A percentile compares a stretch with the other conserved stretches of the same genome.
phyloP scores from a whole-genome alignment of 768 basidiomycete genomes.

The Tulasnella sp. region DNA sequence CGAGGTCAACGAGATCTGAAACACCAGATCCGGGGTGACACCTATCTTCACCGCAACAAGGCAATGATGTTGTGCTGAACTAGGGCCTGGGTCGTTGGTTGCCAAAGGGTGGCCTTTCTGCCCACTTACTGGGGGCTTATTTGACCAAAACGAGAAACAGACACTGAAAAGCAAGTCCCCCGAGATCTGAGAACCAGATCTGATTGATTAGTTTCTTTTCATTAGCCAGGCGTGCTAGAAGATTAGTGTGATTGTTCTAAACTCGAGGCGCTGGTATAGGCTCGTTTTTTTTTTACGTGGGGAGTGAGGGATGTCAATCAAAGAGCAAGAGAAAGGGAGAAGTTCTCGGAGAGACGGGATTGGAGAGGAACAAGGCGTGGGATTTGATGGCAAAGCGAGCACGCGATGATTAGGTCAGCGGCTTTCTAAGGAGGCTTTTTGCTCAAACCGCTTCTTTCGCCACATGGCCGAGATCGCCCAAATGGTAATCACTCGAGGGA shows the following conservation, averaged over 20 bases:
- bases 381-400: background rate
- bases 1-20: constrained; percentile 8
- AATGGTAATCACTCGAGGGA: background rate
- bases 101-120: background rate
- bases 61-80: constrained; percentile 1
- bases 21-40: background rate
- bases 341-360: background rate
- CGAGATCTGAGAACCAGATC: too few relatives aligned
- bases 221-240: too few relatives aligned
- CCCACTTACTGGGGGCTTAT: background rate
- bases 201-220: too few relatives aligned
- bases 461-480: constrained; percentile 2
- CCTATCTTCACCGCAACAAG: background rate
- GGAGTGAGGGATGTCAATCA: too few relatives aligned
- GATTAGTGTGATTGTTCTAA: too few relatives aligned
- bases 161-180: too few relatives aligned
- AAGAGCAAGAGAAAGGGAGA: constrained; percentile 4
- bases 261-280: too few relatives aligned
- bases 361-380: background rate
- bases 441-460: background rate
- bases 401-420: background rate
- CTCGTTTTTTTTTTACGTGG: too few relatives aligned
- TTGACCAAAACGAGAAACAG: too few relatives aligned
- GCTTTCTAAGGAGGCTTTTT: background rate
- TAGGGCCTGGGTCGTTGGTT: background rate